A percentile compares a stretch with the other conserved stretches of the same genome.
Conservation (phyloP, 2,329 filamentous ascomycete genomes). For the Ophiostoma pallidulum region DNA sequence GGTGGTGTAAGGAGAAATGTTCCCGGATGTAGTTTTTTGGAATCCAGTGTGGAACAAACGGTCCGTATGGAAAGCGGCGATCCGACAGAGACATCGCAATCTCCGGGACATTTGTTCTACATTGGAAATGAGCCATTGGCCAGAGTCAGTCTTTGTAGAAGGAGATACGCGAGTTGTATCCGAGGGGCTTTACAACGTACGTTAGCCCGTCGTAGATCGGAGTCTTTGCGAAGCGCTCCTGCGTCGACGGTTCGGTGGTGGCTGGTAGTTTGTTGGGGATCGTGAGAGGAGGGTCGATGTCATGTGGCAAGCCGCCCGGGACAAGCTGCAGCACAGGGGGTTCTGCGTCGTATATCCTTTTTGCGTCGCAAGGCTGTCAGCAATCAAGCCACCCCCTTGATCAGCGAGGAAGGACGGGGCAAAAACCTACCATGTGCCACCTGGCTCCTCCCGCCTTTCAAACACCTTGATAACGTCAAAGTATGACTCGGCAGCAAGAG, state of each 20-base stretch:
- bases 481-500: slow-evolving; percentile 35
- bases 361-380: no score
- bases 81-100: slow-evolving; percentile 42
- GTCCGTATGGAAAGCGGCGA: slow-evolving; percentile 54
- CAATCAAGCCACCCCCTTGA: no score
- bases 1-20: slow-evolving; percentile 42
- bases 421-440: slow-evolving; percentile 34
- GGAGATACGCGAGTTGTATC: no score
- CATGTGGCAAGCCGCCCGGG: slow-evolving; percentile 12
- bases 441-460: slow-evolving; percentile 32
- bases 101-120: slow-evolving; percentile 48
- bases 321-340: slow-evolving; percentile 10
- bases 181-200: background rate
- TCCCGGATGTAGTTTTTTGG: slow-evolving; percentile 45
- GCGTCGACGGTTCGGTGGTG: slow-evolving; percentile 3
- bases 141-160: no score
- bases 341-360: slow-evolving; percentile 13
- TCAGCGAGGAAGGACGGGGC: background rate
- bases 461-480: slow-evolving; percentile 34
- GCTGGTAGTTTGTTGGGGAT: slow-evolving; percentile 7
- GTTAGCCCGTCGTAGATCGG: slow-evolving; percentile 15
- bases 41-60: slow-evolving; percentile 46
- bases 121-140: no score
- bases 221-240: slow-evolving; percentile 13
- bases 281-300: slow-evolving; percentile 10